Evolutionary conservation across 371 early-diverging fungal genomes (phyloP), one percentile per base, ranked within the genome.

Genomic region (Cokeromyces recurvatus): DNA sequence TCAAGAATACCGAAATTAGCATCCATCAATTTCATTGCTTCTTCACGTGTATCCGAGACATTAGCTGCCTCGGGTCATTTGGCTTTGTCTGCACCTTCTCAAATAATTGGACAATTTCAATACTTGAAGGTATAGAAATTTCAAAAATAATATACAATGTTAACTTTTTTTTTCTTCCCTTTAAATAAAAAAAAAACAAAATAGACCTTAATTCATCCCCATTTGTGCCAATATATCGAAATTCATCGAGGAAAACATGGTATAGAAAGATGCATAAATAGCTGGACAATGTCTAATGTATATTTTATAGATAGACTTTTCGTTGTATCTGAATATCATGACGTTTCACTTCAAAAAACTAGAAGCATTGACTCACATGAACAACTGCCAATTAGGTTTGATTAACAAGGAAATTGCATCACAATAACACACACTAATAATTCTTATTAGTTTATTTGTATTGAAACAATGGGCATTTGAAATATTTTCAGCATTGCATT

Each of bases 171-270:
- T n/a, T n/a, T n/a, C n/a, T 27, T 27, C 29, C 29, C 11, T 11
- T 5, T 11, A 5, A 27, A 7, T 11, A 11, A 11, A 27, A 27
- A 27, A 27, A 5, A 27, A 27, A 27, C 29, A 27, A 27, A 2
- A 43, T 57, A 79, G 80, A 66, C 76, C 14, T 55, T 82, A n/a
- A 40, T 49, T 21, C 81, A 80, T 48, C 73, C 78, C 14, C 68
- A 77, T 44, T 46, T 82, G 7, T 80, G 81, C 49, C 68, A 74
- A 48, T 81, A 79, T 50, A 57, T 82, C 41, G 83, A 82, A 42
- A 72, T 79, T 40, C 64, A 77, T 41, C 76, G 77, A 47, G 83
- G 81, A 40, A 80, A 79, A 49, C 68, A 79, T 51, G 79, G 83
- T 80, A 67, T 51, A 31, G 16, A 36, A n/a, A 4, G 2, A 31